phyloP scores from a whole-genome alignment of 139 green algal genomes.

The Coccomyxa sp. region DNA sequence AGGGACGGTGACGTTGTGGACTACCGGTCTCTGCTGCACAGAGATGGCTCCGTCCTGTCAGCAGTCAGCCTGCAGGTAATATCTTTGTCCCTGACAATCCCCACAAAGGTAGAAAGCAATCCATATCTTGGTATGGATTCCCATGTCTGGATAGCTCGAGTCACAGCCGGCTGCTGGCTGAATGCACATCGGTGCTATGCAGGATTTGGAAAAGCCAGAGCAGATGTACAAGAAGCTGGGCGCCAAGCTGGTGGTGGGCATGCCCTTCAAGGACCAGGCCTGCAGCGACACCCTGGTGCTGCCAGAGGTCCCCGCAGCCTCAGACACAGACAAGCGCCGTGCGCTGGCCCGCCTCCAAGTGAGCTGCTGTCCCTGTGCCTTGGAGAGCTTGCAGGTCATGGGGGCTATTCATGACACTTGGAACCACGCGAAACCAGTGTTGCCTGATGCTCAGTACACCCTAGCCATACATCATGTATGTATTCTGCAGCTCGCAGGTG shows the following conservation, averaged over 20 bases:
- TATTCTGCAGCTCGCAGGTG: too few species aligned
- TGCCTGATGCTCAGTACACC: constrained; percentile 20
- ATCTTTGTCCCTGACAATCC: too few species aligned
- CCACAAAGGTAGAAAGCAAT: neutral
- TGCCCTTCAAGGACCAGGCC: constrained; percentile 99
- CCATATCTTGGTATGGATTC: neutral
- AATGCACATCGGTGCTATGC: neutral
- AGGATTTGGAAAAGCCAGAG: constrained; percentile 47
- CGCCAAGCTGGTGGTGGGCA: constrained; percentile 93
- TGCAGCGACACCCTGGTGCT: constrained; percentile 90
- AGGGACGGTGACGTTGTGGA: constrained; percentile 73
- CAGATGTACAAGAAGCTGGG: constrained; percentile 84
- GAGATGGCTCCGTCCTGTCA: constrained; percentile 74
- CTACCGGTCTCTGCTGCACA: constrained; percentile 85
- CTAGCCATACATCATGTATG: too few species aligned
- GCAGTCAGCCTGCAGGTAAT: constrained; percentile 23
- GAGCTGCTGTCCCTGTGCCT: neutral
- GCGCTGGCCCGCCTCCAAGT: constrained; percentile 86
- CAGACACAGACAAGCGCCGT: constrained; percentile 51
- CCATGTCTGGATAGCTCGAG: neutral
- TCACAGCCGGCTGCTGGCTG: neutral
- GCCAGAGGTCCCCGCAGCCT: constrained; percentile 53
- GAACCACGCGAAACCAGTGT: neutral
- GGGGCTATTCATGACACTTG: too few species aligned
- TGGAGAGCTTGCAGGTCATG: too few species aligned